These are phyloP conservation scores for Mitragyna speciosa DNA, from an alignment of 257 asterid species.

Conservation along the genomic window DNA sequence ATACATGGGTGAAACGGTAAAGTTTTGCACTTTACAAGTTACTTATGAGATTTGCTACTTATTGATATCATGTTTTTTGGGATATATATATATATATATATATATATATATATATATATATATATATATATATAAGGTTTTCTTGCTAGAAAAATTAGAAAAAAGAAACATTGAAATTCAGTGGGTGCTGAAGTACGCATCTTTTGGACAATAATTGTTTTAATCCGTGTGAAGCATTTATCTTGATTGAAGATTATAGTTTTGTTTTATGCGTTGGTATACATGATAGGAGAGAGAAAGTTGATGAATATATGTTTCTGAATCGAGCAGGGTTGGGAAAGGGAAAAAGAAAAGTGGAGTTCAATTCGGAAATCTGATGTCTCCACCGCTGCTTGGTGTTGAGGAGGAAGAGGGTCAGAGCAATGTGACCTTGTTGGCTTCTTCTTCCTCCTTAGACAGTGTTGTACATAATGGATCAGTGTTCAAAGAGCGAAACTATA, in stretches of 20 bases:
- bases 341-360: slow-evolving; percentile 14
- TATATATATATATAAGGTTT: background rate
- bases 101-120: too few species aligned
- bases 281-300: background rate
- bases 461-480: slow-evolving; percentile 37
- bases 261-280: too few species aligned
- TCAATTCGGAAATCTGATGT: slow-evolving; percentile 44
- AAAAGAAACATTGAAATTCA: background rate
- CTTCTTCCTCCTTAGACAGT: slow-evolving; percentile 50
- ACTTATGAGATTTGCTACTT: background rate
- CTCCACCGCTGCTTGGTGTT: slow-evolving; percentile 50
- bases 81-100: too few species aligned
- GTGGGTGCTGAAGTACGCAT: background rate
- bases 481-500: slow-evolving; percentile 62
- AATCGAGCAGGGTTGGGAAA: slow-evolving; percentile 23
- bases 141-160: background rate
- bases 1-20: background rate
- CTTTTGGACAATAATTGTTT: background rate
- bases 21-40: background rate
- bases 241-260: background rate
- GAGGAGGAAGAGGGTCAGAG: slow-evolving; percentile 52
- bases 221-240: background rate
- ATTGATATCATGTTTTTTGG: background rate
- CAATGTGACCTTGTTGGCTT: slow-evolving; percentile 46
- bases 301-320: slow-evolving; percentile 4